Conservation (phyloP, 148 eudicot species). For the Rhododendron mucronatum region DNA sequence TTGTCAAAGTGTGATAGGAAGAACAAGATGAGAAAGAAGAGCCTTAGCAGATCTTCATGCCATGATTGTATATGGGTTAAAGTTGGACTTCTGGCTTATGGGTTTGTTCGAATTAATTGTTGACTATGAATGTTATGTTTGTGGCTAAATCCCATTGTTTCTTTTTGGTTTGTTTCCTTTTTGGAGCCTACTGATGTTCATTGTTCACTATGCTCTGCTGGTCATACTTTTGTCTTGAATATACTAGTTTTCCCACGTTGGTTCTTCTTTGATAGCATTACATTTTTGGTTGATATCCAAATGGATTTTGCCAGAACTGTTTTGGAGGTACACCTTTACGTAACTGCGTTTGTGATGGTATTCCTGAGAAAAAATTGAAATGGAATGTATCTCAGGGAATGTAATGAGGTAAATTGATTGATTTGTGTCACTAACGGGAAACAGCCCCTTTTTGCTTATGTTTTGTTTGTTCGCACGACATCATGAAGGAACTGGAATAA, state of each 20-base stretch:
- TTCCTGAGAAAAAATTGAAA: neutral
- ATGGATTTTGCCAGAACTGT: neutral
- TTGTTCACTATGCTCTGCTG: neutral
- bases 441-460: neutral
- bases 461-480: neutral
- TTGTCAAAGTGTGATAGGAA: constrained; percentile 15
- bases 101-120: neutral
- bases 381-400: neutral
- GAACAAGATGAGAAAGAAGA: constrained; percentile 16
- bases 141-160: neutral
- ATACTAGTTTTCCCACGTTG: neutral
- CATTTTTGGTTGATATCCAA: neutral
- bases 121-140: neutral
- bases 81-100: constrained; percentile 14
- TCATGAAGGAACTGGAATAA: neutral
- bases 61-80: constrained; percentile 25
- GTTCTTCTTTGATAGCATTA: neutral
- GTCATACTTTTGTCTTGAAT: neutral
- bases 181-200: neutral
- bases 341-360: neutral
- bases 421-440: neutral
- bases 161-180: neutral
- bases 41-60: constrained; percentile 16
- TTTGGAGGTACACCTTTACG: neutral
- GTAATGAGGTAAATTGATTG: neutral